Evolutionary conservation across 2,329 filamentous ascomycete species (phyloP), one percentile per base, ranked within the genome.

Genomic region (Furcasterigmium sp.): DNA sequence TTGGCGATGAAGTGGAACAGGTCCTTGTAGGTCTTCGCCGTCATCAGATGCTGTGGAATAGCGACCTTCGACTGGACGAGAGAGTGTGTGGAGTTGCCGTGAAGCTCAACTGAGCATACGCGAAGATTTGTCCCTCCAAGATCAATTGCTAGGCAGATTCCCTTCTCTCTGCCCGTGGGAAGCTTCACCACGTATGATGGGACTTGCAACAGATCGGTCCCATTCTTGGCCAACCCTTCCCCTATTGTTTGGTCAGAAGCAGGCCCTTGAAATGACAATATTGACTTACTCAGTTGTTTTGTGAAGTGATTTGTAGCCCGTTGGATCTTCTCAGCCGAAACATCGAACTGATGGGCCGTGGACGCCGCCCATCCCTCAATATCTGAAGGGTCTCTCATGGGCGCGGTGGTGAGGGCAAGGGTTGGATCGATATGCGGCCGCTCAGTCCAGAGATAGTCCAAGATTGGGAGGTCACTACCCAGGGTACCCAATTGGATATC

Each of bases 121-220:
- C 62, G 51, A 28, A 58, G 52, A 26, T 64, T 63, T 7, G 60
- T 64, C 2, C 62, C 62, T 2, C 61, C 62, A 1, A 64, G 51
- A 29, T 64, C 61, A 18, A 64, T 52, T 5, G 58, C 56, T 5
- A 64, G 47, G 25, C 53, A 61, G 2, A 55, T 45, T 7, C 60
- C 84, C 74, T 87, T 86, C 63, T 90, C 86, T 9, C 82, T 85
- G 46, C 86, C 86, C 68, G 87, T 85, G 47, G 86, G 86, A 9
- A 90, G 82, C 7, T 76, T 77, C 2, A 84, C 88, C 39, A 90
- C 85, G 59, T 86, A 90, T 9, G 85, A 87, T 2, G 85, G 85
- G 50, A 90, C 88, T 65, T 90, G 85, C 58, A 80, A 42, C 30
- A 39, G 35, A 6, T 32, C 44, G 5, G 46, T 50, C 15, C 49